Base-by-base conservation (phyloP, 805 yeast species). In the Jamesozyma jinghongensis region DNA sequence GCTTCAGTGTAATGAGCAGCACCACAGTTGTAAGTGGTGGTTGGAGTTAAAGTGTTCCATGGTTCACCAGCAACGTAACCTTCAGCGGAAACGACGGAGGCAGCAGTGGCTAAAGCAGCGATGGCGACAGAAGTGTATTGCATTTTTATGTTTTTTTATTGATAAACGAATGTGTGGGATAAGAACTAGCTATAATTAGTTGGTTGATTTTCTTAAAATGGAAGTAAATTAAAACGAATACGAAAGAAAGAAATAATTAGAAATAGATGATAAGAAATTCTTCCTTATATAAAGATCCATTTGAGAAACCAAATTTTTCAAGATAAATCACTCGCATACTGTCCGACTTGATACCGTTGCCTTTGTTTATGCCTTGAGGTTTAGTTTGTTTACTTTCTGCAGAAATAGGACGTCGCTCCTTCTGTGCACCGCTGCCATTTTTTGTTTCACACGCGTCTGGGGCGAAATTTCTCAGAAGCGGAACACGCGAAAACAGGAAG, bases 1-100 rank as follows among this genome's bases (percentile, higher is more conserved):
- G 71, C 57, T 37, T 65, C 60, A 32, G 73, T 44, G 70, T 73
- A 74, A 52, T 75, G 75, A 36, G 84, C 71, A 40, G 70, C 51
- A 46, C 77, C 81, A 54, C 77, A 77, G 10, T 75, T 49, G 45
- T 70, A 69, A 36, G 75, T 60, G 36, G 73, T 74, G 32, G 61
- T 42, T 50, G 92, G 88, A 30, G 87, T 80, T 61, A 82, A 70
- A 41, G 86, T 78, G 40, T 81, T 62, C 83, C 83, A 81, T 50
- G 79, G 42, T 16, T 48, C 42, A 44, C 46, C 46, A 29, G 55
- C 51, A 22, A 49, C 40, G 40, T 46, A 43, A 36, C 47, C 53
- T 22, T 46, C 49, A 22, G 49, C 52, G n/a, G 51, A 38, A 32
- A 42, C 51, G 14, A 48, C 32, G 32, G 53, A 36, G 17, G 44